Percentiles rank a stretch among this genome's conserved stretches.
These are phyloP conservation scores for Astragalus glycyphyllos DNA, from an alignment of 306 rosid genomes.

Conservation along the genomic window DNA sequence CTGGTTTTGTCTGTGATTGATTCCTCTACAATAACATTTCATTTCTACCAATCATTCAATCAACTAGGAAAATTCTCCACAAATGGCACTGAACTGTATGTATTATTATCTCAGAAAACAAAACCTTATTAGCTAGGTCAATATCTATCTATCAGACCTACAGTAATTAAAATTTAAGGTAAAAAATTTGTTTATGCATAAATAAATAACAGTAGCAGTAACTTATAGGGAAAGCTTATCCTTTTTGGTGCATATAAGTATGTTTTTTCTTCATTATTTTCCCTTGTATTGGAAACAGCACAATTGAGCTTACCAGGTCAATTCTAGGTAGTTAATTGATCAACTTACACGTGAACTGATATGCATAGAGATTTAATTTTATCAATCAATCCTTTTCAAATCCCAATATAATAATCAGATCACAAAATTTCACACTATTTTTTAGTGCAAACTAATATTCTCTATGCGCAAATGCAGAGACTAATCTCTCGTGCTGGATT, in stretches of 20 bases:
- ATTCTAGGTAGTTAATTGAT: conserved; percentile 49
- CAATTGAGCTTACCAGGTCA: conserved; percentile 49
- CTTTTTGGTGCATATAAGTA: conserved; percentile 21
- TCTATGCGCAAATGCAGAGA: too few relatives aligned
- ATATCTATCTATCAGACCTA: conserved; percentile 40
- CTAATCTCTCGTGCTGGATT: too few relatives aligned
- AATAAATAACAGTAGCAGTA: conserved; percentile 2
- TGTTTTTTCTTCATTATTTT: conserved; percentile 24
- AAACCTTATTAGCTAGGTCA: conserved; percentile 42
- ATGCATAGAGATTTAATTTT: conserved; percentile 47
- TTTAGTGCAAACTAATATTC: too few relatives aligned
- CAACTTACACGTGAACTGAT: conserved; percentile 60
- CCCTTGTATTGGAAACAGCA: conserved; percentile 35
- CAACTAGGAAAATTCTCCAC: conserved; percentile 36
- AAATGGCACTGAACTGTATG: not conserved
- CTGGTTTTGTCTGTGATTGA: conserved; percentile 48
- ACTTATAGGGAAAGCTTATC: not conserved
- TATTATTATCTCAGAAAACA: conserved; percentile 27
- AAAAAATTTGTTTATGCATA: conserved; percentile 3
- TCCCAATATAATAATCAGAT: conserved; percentile 66
- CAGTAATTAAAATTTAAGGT: conserved; percentile 17
- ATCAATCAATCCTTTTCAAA: too few relatives aligned
- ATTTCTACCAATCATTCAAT: conserved; percentile 51
- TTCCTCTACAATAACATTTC: conserved; percentile 43
- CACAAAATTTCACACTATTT: conserved; percentile 39